Evolutionary conservation across 2,329 filamentous ascomycete species (phyloP), one percentile per base, ranked within the genome.

Genomic region (Penicillium sp.): DNA sequence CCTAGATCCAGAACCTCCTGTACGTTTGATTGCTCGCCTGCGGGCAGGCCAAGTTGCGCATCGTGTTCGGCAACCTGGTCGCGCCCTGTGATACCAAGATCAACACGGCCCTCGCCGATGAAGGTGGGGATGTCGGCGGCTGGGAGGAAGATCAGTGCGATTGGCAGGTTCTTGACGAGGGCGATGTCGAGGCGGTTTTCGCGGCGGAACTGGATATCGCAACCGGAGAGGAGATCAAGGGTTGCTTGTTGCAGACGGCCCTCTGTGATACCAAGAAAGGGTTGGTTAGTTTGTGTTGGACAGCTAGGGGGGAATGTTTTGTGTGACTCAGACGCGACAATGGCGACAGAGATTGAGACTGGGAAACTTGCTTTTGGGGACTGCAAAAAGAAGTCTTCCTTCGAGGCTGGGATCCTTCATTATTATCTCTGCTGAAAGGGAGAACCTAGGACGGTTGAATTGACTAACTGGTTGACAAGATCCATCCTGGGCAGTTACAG

Each of bases 61-160:
- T 93, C 91, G 80, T 97, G 91, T 80, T 98, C 94, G 64, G 90
- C 89, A 53, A 98, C 92, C 74, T 97, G 93, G 76, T 99, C 95
- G 72, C 88, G 87, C 55, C 95, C 95, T 0, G 95, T 98, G 75
- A 99, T 99, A 66, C 95, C 95, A 17, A 99, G 84, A 74, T 97
- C 93, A 52, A 97, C 92, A 65, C 90, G 90, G 62, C 95, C 95
- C 80, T 98, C 93, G 61, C 94, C 94, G 52, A 99, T 93, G 75
- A 98, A 98, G 45, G 93, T 97, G 5, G 95, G 95, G 74, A 99
- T 99, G 77, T 99, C 95, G 69, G 93, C 93, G 44, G 94, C 95
- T 31, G 95, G 95, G 29, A 99, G 90, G 84, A 99, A 99, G 75
- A 99, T 89, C 64, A 99, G 91, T 17, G 95, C 95, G 71, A 99